Evolutionary conservation across 23 red algal species (phyloP).

Genomic region (Pyropia haitanensis): DNA sequence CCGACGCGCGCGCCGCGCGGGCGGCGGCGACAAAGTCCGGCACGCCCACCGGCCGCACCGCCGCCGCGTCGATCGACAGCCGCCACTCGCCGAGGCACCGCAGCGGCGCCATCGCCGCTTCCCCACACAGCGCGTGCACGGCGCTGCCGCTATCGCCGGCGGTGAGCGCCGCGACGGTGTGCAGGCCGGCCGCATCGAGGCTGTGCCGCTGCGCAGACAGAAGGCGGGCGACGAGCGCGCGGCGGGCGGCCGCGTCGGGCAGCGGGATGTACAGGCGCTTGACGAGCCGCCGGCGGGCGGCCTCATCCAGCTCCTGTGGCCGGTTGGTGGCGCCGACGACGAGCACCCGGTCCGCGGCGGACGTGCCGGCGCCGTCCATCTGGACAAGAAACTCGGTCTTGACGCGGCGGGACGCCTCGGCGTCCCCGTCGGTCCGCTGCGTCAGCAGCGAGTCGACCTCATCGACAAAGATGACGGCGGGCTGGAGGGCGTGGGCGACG

Average conservation of each 20-base stretch:
- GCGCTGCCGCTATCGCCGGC: constrained; percentile 84
- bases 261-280: constrained; percentile 92
- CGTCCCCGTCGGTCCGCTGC: constrained; percentile 52
- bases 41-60: too few relatives aligned
- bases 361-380: too few relatives aligned
- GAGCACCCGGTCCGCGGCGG: too few relatives aligned
- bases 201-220: constrained; percentile 37
- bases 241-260: constrained; percentile 58
- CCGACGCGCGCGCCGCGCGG: constrained; percentile 54
- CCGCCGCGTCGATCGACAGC: too few relatives aligned
- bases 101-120: constrained; percentile 78
- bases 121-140: constrained; percentile 39
- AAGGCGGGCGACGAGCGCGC: constrained; percentile 28
- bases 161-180: constrained; percentile 21
- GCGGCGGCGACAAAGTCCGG: too few relatives aligned
- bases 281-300: constrained; percentile 61
- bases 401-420: constrained; percentile 64
- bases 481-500: too few relatives aligned
- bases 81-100: constrained; percentile 76
- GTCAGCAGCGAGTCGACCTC: constrained; percentile 88
- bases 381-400: too few relatives aligned
- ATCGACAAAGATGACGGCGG: constrained; percentile 92
- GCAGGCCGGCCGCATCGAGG: constrained; percentile 39
- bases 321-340: constrained; percentile 97
- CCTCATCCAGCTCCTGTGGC: constrained; percentile 89